Percentiles rank a stretch among this genome's conserved stretches.
Conservation (phyloP, 768 basidiomycete species). For the Bullera alba region DNA sequence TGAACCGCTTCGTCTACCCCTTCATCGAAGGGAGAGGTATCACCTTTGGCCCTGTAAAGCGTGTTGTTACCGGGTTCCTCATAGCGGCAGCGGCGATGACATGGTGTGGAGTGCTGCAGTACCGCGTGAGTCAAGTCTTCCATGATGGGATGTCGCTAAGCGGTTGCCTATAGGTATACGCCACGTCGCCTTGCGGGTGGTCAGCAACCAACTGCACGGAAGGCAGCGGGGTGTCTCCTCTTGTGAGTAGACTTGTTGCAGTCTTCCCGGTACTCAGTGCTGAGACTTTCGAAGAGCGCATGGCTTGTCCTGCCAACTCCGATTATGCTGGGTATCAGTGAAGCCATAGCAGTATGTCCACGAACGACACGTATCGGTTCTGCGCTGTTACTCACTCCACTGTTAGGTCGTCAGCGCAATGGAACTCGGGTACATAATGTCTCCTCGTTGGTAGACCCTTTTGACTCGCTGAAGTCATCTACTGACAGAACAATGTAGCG, state of each 20-base stretch:
- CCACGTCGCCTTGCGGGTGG: slow-evolving; percentile 11
- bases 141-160: slow-evolving; percentile 11
- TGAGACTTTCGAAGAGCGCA: slow-evolving; percentile 15
- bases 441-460: slow-evolving; percentile 11
- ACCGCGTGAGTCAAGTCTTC: slow-evolving; percentile 15
- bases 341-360: slow-evolving; percentile 13
- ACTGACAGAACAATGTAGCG: background rate
- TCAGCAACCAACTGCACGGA: slow-evolving; percentile 7
- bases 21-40: slow-evolving; percentile 3
- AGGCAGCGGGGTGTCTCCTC: slow-evolving; percentile 8
- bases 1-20: slow-evolving; percentile 14
- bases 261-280: background rate
- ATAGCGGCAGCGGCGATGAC: slow-evolving; percentile 9
- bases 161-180: slow-evolving; percentile 14
- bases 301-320: slow-evolving; percentile 28
- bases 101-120: slow-evolving; percentile 11
- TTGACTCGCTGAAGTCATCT: slow-evolving; percentile 1
- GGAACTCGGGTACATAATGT: slow-evolving; percentile 31
- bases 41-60: slow-evolving; percentile 10
- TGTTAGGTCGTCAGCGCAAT: slow-evolving; percentile 37
- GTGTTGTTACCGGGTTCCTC: slow-evolving; percentile 13
- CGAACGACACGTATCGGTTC: background rate
- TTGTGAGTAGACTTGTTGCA: slow-evolving; percentile 4
- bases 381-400: background rate
- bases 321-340: slow-evolving; percentile 14